phyloP scores from a whole-genome alignment of 345 rosid genomes.

The Syzygium aromaticum region DNA sequence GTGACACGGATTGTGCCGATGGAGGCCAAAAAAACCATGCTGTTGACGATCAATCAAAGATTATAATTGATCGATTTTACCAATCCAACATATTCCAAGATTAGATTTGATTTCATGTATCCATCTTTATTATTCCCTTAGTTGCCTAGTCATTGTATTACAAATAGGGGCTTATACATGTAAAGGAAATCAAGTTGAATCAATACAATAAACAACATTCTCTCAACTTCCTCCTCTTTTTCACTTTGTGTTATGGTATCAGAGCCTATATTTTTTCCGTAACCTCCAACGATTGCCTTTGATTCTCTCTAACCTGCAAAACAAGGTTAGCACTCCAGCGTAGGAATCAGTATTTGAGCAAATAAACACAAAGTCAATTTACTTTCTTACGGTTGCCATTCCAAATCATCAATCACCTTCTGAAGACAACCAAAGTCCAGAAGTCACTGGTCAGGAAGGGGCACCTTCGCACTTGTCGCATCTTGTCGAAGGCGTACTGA shows the following conservation, averaged over 20 bases:
- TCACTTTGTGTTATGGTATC: not conserved
- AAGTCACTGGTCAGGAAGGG: too few species aligned
- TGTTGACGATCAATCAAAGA: not conserved
- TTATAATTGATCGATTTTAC: not conserved
- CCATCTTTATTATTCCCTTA: not conserved
- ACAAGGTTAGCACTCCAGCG: too few species aligned
- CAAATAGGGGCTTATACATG: not conserved
- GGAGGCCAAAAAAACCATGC: not conserved
- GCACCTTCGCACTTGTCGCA: too few species aligned
- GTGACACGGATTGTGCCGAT: not conserved
- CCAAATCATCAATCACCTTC: too few species aligned
- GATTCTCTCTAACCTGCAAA: too few species aligned
- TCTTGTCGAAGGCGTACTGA: too few species aligned
- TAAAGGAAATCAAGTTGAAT: not conserved
- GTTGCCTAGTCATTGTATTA: not conserved
- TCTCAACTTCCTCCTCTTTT: not conserved
- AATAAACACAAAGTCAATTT: too few species aligned
- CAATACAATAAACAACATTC: not conserved
- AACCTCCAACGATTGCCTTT: too few species aligned
- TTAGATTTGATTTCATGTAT: not conserved
- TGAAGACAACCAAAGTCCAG: too few species aligned
- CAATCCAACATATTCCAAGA: accelerated
- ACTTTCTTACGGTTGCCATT: too few species aligned
- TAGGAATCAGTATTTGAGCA: too few species aligned
- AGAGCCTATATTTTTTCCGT: too few species aligned